These are phyloP conservation scores for Hortaea werneckii DNA, from an alignment of 2,329 filamentous ascomycete genomes.

Conservation along the genomic window DNA sequence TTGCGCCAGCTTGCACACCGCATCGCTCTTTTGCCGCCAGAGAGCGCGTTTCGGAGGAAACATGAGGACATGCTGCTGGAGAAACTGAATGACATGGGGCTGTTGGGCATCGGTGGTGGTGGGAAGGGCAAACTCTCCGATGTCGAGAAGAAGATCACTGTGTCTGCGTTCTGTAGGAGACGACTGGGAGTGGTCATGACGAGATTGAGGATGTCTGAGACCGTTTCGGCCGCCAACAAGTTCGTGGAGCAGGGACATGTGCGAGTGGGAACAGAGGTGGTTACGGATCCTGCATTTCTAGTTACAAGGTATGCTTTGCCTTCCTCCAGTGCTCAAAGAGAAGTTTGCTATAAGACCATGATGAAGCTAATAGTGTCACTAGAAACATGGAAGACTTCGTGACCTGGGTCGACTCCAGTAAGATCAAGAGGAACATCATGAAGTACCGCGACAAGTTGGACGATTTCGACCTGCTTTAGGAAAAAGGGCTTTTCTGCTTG, in stretches of 20 bases:
- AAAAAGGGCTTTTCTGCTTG: no score
- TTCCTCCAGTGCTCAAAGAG: not conserved
- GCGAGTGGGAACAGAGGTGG: constrained; percentile 76
- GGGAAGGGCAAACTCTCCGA: constrained; percentile 51
- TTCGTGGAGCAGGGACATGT: constrained; percentile 85
- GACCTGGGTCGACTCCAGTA: constrained; percentile 90
- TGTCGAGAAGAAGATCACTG: constrained; percentile 81
- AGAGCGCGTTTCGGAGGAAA: constrained; percentile 67
- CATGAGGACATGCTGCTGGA: constrained; percentile 80
- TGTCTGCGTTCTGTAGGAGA: constrained; percentile 76
- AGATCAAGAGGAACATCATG: constrained; percentile 94
- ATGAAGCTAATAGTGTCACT: not conserved
- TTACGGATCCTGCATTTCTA: constrained; percentile 81
- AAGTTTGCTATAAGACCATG: not conserved
- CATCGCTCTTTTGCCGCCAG: constrained; percentile 69
- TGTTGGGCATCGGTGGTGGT: constrained; percentile 59
- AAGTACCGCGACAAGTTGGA: constrained; percentile 91
- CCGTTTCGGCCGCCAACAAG: constrained; percentile 65
- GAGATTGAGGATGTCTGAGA: constrained; percentile 81
- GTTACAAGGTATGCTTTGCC: constrained; percentile 49
- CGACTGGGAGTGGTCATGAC: constrained; percentile 87
- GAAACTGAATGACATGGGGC: constrained; percentile 88
- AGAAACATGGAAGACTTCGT: constrained; percentile 90
- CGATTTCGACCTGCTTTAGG: constrained; percentile 72
- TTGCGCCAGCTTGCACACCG: constrained; percentile 82